phyloP scores from a whole-genome alignment of 2,329 filamentous ascomycete species.

The Aspergillus sp. region DNA sequence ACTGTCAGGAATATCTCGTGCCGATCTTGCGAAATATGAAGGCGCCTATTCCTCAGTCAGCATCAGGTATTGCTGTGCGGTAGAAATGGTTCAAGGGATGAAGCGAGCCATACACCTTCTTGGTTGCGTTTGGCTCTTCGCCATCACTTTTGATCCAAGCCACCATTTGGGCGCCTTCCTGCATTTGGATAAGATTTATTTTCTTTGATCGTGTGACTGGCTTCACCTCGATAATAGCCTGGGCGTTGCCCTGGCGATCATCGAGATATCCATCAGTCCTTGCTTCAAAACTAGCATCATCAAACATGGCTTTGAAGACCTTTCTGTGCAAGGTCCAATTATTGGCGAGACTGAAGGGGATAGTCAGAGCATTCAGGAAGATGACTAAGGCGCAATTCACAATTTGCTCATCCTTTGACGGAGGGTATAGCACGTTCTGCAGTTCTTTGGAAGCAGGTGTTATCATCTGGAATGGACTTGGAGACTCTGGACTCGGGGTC shows the following conservation, averaged over 20 bases:
- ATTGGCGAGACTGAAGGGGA: conserved; percentile 5
- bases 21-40: neutral
- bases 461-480: neutral
- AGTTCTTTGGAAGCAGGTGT: conserved; percentile 6
- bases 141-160: conserved; percentile 7
- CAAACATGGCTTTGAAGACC: conserved; percentile 8
- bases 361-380: conserved; percentile 11
- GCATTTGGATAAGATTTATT: conserved; percentile 6
- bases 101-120: neutral
- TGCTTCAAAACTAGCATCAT: conserved; percentile 7
- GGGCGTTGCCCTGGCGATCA: conserved; percentile 1
- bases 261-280: conserved; percentile 13
- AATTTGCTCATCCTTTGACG: conserved; percentile 14
- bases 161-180: conserved; percentile 11
- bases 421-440: conserved; percentile 5
- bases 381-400: conserved; percentile 11
- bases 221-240: conserved; percentile 10
- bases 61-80: neutral
- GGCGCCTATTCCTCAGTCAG: neutral
- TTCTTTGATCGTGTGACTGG: conserved; percentile 3
- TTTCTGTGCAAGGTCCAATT: conserved; percentile 8
- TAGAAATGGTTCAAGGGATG: neutral
- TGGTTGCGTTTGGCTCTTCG: neutral
- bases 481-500: neutral
- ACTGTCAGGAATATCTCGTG: conserved; percentile 1